Conservation (phyloP, 1,284 basidiomycete genomes). For the Leucoagaricus sp. region DNA sequence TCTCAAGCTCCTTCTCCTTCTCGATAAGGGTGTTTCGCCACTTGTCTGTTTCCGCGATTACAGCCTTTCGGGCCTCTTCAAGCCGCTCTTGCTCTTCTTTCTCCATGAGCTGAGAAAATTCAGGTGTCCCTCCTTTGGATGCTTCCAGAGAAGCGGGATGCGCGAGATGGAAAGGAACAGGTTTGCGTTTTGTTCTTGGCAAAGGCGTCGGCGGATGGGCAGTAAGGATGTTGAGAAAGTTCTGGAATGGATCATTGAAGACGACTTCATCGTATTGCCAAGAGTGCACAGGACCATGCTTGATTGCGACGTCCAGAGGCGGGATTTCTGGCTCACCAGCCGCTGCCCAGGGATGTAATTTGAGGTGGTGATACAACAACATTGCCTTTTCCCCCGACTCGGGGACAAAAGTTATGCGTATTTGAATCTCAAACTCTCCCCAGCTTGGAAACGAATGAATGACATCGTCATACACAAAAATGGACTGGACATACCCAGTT, state of each 20-base stretch:
- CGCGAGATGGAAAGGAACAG: constrained; percentile 71
- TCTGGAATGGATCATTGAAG: constrained; percentile 91
- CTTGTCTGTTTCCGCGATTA: constrained; percentile 66
- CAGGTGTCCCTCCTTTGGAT: constrained; percentile 67
- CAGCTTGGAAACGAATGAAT: constrained; percentile 55
- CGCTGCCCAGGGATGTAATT: constrained; percentile 91
- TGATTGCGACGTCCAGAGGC: constrained; percentile 61
- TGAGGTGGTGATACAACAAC: constrained; percentile 88
- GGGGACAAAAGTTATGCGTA: constrained; percentile 89
- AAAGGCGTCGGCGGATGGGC: constrained; percentile 84
- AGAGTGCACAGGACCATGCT: constrained; percentile 83
- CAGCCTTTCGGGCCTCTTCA: constrained; percentile 73
- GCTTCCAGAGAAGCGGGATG: constrained; percentile 65
- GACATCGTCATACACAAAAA: constrained; percentile 5
- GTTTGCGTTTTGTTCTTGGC: constrained; percentile 61
- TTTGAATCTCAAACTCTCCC: constrained; percentile 98
- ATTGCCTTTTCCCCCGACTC: constrained; percentile 94
- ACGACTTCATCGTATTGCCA: constrained; percentile 99
- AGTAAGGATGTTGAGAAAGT: constrained; percentile 84
- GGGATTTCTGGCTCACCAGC: constrained; percentile 63
- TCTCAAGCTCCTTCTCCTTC: constrained; percentile 71
- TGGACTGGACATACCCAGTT: constrained; percentile 65
- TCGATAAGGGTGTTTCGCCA: constrained; percentile 64
- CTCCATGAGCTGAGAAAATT: constrained; percentile 84
- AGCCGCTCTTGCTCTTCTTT: constrained; percentile 82